phyloP scores from a whole-genome alignment of 2,329 filamentous ascomycete species.

The Xylaria multiplex region DNA sequence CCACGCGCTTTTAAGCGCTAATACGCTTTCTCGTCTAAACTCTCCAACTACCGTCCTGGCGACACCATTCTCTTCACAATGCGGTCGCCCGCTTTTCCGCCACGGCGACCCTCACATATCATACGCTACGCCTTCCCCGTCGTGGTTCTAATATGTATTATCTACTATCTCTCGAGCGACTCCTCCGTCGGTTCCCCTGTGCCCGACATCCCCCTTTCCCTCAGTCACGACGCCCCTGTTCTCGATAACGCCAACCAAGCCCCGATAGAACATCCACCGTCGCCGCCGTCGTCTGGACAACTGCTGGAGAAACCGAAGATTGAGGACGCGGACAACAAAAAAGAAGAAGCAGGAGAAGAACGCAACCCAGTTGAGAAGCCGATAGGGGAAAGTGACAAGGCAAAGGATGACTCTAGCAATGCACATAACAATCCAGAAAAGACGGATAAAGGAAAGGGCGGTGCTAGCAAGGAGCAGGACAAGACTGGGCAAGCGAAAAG shows the following conservation, averaged over 20 bases:
- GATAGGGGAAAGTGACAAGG: background rate
- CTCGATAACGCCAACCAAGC: constrained; percentile 35
- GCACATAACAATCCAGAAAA: constrained; percentile 8
- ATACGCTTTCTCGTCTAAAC: background rate
- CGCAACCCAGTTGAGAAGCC: background rate
- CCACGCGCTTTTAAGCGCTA: constrained; percentile 11
- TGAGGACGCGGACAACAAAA: constrained; percentile 9
- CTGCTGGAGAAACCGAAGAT: constrained; percentile 33
- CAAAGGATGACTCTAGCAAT: constrained; percentile 19
- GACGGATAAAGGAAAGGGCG: constrained; percentile 24
- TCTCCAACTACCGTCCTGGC: constrained; percentile 32
- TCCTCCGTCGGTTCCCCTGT: constrained; percentile 29
- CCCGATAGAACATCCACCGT: constrained; percentile 22
- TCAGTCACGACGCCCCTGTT: constrained; percentile 32
- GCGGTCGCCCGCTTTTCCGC: constrained; percentile 55
- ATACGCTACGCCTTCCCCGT: constrained; percentile 55
- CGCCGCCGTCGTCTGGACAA: constrained; percentile 33
- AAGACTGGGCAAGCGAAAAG: constrained; percentile 6
- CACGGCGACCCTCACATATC: constrained; percentile 56
- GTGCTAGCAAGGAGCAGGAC: background rate
- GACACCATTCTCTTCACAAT: constrained; percentile 45
- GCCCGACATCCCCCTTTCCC: constrained; percentile 36
- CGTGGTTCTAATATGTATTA: constrained; percentile 48
- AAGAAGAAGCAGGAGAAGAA: constrained; percentile 4
- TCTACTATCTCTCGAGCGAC: constrained; percentile 50